A percentile compares a stretch with the other conserved stretches of the same genome.
phyloP scores from a whole-genome alignment of 2,329 filamentous ascomycete genomes.

The Aspergillus ustus region DNA sequence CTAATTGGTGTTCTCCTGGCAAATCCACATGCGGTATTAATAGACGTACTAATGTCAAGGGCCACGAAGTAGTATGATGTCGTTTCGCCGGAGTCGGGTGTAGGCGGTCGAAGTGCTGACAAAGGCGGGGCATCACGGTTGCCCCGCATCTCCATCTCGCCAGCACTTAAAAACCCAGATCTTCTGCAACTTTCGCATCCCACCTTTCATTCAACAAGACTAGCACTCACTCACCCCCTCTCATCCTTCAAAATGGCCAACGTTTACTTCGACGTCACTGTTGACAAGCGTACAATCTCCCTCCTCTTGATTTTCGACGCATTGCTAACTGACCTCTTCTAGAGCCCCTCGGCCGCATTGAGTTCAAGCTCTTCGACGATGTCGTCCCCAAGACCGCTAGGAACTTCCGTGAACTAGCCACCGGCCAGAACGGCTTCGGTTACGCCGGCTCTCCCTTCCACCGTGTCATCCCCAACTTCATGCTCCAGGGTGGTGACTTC shows the following conservation, averaged over 20 bases:
- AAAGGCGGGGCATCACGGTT: not conserved
- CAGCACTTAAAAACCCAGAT: not conserved
- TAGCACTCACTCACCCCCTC: not conserved
- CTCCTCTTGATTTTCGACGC: not conserved
- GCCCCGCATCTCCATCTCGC: not conserved
- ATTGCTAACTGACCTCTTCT: not conserved
- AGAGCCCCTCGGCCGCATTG: slow-evolving; percentile 68
- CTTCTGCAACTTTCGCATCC: not conserved
- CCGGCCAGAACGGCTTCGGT: slow-evolving; percentile 77
- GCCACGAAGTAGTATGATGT: not conserved
- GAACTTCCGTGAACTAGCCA: slow-evolving; percentile 88
- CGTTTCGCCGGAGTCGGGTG: not conserved
- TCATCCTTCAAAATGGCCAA: slow-evolving; percentile 7
- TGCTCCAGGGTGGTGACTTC: slow-evolving; percentile 97
- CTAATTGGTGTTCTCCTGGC: not conserved
- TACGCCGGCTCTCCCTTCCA: slow-evolving; percentile 87
- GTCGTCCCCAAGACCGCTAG: slow-evolving; percentile 84
- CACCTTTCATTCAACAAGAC: not conserved
- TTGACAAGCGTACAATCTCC: not conserved
- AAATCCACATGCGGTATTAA: not conserved
- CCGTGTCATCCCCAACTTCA: slow-evolving; percentile 90
- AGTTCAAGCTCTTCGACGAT: slow-evolving; percentile 84
- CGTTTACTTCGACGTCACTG: slow-evolving; percentile 10
- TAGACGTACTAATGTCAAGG: not conserved
- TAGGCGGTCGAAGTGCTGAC: not conserved